A percentile compares a stretch with the other conserved stretches of the same genome.
phyloP scores from a whole-genome alignment of 331 rosid genomes.

The Spiraea crenata region DNA sequence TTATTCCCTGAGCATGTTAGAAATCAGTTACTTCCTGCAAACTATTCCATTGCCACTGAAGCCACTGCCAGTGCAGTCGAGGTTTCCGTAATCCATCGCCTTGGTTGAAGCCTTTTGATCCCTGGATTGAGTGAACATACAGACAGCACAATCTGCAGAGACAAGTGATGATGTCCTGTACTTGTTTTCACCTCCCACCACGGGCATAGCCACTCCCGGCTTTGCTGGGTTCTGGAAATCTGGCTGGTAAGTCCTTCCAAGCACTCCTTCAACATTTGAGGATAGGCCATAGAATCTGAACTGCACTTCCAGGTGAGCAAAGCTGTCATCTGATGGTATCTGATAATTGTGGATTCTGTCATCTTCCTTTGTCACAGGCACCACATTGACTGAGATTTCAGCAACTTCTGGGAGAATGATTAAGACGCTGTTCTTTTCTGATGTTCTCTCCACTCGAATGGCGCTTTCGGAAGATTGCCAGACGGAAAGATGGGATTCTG shows the following conservation, averaged over 20 bases:
- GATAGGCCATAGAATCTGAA: slow-evolving; percentile 56
- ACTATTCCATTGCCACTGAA: slow-evolving; percentile 73
- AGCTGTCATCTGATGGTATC: slow-evolving; percentile 61
- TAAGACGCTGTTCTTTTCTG: slow-evolving; percentile 40
- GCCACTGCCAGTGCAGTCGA: slow-evolving; percentile 59
- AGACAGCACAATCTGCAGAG: slow-evolving; percentile 48
- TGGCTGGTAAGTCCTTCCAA: slow-evolving; percentile 71
- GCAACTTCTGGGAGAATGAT: slow-evolving; percentile 39
- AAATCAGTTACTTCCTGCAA: slow-evolving; percentile 56
- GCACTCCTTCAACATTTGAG: slow-evolving; percentile 62
- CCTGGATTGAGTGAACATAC: slow-evolving; percentile 42
- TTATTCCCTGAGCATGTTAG: slow-evolving; percentile 6
- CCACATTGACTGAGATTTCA: slow-evolving; percentile 57
- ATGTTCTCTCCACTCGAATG: slow-evolving; percentile 43
- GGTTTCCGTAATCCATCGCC: slow-evolving; percentile 32
- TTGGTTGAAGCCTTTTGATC: slow-evolving; percentile 1
- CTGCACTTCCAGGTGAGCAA: slow-evolving; percentile 75
- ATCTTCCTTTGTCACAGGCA: slow-evolving; percentile 68
- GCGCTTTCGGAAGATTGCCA: slow-evolving; percentile 34
- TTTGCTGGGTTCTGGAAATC: slow-evolving; percentile 61
- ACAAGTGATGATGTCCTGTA: slow-evolving; percentile 62
- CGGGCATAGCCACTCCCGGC: slow-evolving; percentile 65
- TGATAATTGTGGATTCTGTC: slow-evolving; percentile 62
- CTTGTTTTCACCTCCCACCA: slow-evolving; percentile 67
- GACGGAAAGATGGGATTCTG: slow-evolving; percentile 30